phyloP scores from a whole-genome alignment of 441 rosid genomes.

The Euphorbia corollata region DNA sequence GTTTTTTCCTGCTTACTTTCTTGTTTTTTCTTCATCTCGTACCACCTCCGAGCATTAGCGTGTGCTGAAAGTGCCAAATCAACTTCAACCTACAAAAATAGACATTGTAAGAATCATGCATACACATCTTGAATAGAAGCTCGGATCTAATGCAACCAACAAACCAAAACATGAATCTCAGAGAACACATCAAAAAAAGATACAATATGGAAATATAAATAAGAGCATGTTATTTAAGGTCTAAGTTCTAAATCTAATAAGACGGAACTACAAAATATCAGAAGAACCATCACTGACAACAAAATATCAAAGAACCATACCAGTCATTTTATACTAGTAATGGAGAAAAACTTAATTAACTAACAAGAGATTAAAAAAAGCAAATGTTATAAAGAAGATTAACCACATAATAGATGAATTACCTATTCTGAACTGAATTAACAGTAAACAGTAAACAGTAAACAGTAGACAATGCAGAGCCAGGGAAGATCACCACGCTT shows the following conservation, averaged over 20 bases:
- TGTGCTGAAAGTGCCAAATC: conserved; percentile 92
- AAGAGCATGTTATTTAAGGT: background rate
- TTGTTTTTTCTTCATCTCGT: conserved; percentile 88
- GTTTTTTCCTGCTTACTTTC: conserved; percentile 94
- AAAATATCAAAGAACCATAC: too few relatives aligned
- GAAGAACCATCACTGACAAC: background rate
- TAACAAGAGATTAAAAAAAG: too few relatives aligned
- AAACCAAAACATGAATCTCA: background rate
- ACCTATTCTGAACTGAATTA: background rate
- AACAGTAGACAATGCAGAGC: background rate
- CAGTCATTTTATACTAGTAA: too few relatives aligned
- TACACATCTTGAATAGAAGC: background rate
- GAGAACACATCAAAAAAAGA: background rate
- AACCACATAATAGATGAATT: background rate
- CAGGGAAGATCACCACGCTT: background rate
- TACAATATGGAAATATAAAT: background rate
- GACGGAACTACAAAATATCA: background rate
- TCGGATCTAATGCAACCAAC: background rate
- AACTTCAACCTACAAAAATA: conserved; percentile 70
- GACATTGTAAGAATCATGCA: background rate
- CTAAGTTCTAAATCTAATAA: background rate
- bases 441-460: conserved; percentile 1
- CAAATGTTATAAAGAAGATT: conserved; percentile 4
- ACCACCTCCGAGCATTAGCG: conserved; percentile 92
- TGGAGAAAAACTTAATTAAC: too few relatives aligned